These are phyloP conservation scores for Lojkania enalia DNA, from an alignment of 2,329 filamentous ascomycete genomes.

Conservation along the genomic window DNA sequence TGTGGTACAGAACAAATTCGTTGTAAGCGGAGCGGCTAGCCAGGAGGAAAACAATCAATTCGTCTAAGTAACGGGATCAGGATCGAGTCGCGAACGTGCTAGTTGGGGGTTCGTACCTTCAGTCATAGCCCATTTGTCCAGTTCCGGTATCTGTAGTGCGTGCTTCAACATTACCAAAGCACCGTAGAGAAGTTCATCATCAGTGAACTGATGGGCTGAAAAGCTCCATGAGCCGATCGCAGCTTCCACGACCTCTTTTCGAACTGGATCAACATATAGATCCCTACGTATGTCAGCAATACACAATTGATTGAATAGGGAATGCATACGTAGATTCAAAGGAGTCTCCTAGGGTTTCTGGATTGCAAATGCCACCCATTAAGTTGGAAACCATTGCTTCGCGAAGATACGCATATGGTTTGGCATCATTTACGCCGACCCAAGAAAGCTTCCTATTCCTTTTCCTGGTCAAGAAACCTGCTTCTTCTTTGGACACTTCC, in stretches of 20 bases:
- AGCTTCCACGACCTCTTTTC: conserved; percentile 66
- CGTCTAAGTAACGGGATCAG: conserved; percentile 57
- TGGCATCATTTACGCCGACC: conserved; percentile 83
- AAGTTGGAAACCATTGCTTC: conserved; percentile 92
- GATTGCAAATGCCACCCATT: conserved; percentile 86
- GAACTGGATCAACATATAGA: conserved; percentile 68
- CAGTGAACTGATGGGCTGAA: conserved; percentile 83
- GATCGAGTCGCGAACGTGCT: not conserved
- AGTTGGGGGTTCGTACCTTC: conserved; percentile 57
- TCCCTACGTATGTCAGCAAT: conserved; percentile 50
- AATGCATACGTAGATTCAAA: conserved; percentile 61
- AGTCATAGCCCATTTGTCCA: conserved; percentile 78
- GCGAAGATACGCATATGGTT: conserved; percentile 84
- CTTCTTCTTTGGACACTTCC: conserved; percentile 72
- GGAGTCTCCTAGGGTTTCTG: conserved; percentile 63
- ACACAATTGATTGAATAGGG: conserved; percentile 1
- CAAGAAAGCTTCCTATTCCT: conserved; percentile 83
- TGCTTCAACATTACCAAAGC: conserved; percentile 90
- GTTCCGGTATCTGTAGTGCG: conserved; percentile 76
- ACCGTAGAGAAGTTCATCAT: conserved; percentile 86
- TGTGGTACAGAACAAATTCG: conserved; percentile 94
- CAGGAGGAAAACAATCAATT: conserved; percentile 82
- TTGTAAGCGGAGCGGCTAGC: conserved; percentile 95
- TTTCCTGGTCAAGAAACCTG: conserved; percentile 70
- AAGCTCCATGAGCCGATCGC: conserved; percentile 83